Percentiles rank a stretch among this genome's conserved stretches.
These are phyloP conservation scores for Furcasterigmium furcatum DNA, from an alignment of 2,329 filamentous ascomycete species.

Conservation along the genomic window DNA sequence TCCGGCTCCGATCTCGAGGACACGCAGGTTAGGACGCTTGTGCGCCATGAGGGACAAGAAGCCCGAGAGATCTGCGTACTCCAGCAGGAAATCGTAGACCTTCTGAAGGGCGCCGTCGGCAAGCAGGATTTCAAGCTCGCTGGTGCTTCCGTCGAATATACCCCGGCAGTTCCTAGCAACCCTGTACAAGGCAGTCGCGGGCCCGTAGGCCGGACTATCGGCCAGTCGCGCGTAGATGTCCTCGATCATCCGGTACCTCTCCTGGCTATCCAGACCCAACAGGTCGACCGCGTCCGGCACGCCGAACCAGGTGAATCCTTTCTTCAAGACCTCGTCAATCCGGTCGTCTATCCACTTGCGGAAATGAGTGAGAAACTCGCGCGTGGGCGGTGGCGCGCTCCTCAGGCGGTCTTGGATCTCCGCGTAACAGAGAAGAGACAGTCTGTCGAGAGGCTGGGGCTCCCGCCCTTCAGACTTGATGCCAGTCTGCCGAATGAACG, in stretches of 20 bases:
- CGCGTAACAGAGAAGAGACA: neutral
- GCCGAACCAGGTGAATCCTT: too few relatives aligned
- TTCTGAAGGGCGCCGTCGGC: constrained; percentile 27
- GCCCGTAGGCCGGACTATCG: neutral
- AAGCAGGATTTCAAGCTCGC: constrained; percentile 22
- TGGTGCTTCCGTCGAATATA: constrained; percentile 20
- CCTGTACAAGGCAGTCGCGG: neutral
- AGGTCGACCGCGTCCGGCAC: too few relatives aligned
- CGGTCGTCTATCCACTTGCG: neutral
- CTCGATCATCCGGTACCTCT: neutral
- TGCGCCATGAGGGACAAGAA: constrained; percentile 11
- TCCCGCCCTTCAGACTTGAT: neutral
- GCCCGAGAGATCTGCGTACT: constrained; percentile 17
- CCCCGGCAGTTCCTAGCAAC: neutral
- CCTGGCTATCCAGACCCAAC: too few relatives aligned
- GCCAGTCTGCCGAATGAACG: neutral
- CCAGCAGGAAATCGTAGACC: constrained; percentile 15
- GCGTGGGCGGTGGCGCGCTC: neutral
- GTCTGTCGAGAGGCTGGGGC: neutral
- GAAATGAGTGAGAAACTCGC: neutral
- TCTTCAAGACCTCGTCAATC: neutral
- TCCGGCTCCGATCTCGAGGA: constrained; percentile 36
- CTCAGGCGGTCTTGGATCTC: neutral
- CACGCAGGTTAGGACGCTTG: constrained; percentile 12
- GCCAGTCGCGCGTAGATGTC: neutral